Evolutionary conservation across 768 basidiomycete genomes (phyloP), one percentile per base, ranked within the genome.

Genomic region (Lactifluus piperatus): DNA sequence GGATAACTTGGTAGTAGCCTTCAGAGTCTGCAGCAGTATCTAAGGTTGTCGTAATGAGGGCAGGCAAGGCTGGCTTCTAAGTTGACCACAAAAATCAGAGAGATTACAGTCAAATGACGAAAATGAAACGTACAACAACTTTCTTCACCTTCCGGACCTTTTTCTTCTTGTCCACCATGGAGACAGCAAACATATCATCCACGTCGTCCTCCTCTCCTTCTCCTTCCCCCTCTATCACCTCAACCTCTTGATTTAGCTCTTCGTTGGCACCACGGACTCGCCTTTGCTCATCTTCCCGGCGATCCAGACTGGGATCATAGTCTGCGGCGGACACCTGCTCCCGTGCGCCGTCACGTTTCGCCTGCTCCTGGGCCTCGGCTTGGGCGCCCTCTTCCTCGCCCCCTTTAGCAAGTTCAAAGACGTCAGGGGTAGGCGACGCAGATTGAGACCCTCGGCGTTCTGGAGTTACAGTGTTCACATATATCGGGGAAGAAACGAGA

Each of bases 171-270:
- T 79, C 77, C 39, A 71, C 75, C 2, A 72, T 62, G 20, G 74
- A 76, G 22, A 90, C 78, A 24, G 92, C 86, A 67, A 98, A 98
- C 94, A 99, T 97, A 70, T 97, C 95, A 62, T 95, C 92, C 1
- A 95, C 79, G 36, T 94, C 91, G 3, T 92, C 90, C 2, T 47
- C 51, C 13, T 91, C 89, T 8, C 88, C 89, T 11, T 85, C 86
- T 27, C 81, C 80, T n/a, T 78, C 77, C 11, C 79, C 79, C 56
- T 81, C 79, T 11, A 77, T 70, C 55, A 76, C 78, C 44, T 78
- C 77, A 26, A 77, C 73, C n/a, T 80, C 78, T 26, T 71, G 69
- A 13, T 54, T 65, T 18, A 71, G 68, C 54, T 72, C 71, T 20
- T 66, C 73, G 32, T 75, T 74, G 29, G 74, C 70, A 63, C 74